Conservation (phyloP, 192 early-diverging fungal genomes). For the Linnemannia exigua region DNA sequence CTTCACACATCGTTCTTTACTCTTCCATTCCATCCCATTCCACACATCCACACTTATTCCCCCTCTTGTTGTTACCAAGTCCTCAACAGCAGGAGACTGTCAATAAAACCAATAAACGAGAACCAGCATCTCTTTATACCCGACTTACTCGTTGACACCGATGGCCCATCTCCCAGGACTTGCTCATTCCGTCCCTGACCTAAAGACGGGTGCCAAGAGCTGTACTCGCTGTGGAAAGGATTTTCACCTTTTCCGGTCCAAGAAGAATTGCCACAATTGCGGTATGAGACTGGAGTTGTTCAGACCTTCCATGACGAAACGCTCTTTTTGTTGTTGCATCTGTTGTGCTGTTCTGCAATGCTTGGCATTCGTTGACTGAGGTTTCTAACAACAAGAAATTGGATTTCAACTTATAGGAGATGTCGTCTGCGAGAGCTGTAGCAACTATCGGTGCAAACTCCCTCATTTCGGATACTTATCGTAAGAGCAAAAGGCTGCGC, state of each 20-base stretch:
- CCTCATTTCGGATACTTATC: conserved; percentile 52
- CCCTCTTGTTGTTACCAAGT: background rate
- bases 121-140: background rate
- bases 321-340: background rate
- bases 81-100: background rate
- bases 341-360: background rate
- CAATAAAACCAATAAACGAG: background rate
- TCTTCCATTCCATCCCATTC: background rate
- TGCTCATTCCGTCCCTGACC: conserved; percentile 40
- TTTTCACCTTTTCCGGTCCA: conserved; percentile 55
- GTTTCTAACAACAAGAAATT: background rate
- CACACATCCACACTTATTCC: background rate
- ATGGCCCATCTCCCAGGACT: conserved; percentile 34
- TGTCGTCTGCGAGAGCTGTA: conserved; percentile 50
- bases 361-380: background rate
- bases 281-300: conserved; percentile 28
- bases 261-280: conserved; percentile 57
- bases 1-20: background rate
- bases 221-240: conserved; percentile 57
- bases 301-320: background rate
- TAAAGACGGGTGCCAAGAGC: conserved; percentile 40
- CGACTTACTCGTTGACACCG: background rate
- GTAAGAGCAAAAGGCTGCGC: conserved; percentile 28
- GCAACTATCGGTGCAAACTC: conserved; percentile 34
- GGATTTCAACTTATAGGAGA: conserved; percentile 28